Percentiles rank a stretch among this genome's conserved stretches.
phyloP scores from a whole-genome alignment of 225 moss, liverwort and hornwort species.

The Sphagnum tenellum region DNA sequence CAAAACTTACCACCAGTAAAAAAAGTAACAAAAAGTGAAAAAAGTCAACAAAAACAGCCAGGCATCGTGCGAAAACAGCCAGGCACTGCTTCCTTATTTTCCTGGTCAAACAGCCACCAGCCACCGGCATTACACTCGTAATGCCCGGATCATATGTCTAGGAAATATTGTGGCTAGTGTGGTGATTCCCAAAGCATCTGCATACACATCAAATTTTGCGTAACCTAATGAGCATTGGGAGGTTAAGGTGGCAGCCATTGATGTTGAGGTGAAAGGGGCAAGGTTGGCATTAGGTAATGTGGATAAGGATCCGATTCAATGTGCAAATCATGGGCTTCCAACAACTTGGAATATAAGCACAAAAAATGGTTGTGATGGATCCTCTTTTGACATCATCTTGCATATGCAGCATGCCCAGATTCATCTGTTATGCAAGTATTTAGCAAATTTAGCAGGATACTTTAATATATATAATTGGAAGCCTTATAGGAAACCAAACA shows the following conservation, averaged over 20 bases:
- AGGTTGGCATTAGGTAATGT: conserved; percentile 77
- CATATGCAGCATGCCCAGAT: conserved; percentile 52
- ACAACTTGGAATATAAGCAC: conserved; percentile 50
- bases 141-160: conserved; percentile 33
- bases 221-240: conserved; percentile 35
- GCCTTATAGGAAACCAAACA: conserved; percentile 10
- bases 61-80: no score
- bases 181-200: conserved; percentile 40
- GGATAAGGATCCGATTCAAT: conserved; percentile 48
- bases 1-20: no score
- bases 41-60: no score
- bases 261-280: conserved; percentile 70
- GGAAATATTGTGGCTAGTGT: conserved; percentile 41
- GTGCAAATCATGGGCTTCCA: conserved; percentile 41
- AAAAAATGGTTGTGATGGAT: conserved; percentile 32
- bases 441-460: conserved; percentile 72
- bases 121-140: no score
- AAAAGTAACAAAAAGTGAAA: no score
- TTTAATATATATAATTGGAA: conserved; percentile 62
- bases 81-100: no score
- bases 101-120: no score
- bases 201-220: conserved; percentile 26
- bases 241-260: conserved; percentile 52
- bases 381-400: conserved; percentile 40
- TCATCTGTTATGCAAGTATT: conserved; percentile 66